phyloP scores from a whole-genome alignment of 2,329 filamentous ascomycete species.

The Boeremia exigua region DNA sequence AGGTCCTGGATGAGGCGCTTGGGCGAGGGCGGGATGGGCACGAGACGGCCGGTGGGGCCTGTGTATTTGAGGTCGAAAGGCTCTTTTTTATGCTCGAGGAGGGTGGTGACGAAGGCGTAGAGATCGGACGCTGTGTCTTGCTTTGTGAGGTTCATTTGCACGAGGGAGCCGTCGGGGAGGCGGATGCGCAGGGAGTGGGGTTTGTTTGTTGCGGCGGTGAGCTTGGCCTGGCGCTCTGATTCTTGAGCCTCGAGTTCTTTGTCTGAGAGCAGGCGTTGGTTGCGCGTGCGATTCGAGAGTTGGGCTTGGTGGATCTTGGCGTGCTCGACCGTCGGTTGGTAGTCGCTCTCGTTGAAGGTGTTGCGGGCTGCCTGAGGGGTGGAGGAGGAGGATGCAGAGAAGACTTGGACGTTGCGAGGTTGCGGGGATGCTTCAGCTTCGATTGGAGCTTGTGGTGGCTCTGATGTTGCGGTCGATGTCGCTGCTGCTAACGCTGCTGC shows the following conservation, averaged over 20 bases:
- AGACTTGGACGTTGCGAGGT: conserved; percentile 69
- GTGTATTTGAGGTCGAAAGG: conserved; percentile 75
- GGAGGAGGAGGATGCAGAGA: conserved; percentile 74
- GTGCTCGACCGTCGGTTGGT: conserved; percentile 75
- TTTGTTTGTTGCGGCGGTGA: conserved; percentile 65
- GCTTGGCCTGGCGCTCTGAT: conserved; percentile 67
- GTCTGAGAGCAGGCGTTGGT: conserved; percentile 81
- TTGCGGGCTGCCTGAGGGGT: conserved; percentile 77
- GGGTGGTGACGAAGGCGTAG: conserved; percentile 74
- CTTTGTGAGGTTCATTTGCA: conserved; percentile 73
- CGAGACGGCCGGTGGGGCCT: conserved; percentile 58
- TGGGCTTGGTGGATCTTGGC: conserved; percentile 76
- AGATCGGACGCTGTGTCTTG: conserved; percentile 73
- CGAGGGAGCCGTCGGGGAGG: conserved; percentile 83
- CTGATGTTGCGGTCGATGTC: conserved; percentile 26
- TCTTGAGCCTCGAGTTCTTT: conserved; percentile 77
- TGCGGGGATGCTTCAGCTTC: conserved; percentile 18
- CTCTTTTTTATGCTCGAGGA: conserved; percentile 70
- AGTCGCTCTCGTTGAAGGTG: conserved; percentile 74
- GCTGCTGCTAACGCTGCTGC: conserved; percentile 29
- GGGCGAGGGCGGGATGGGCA: conserved; percentile 51
- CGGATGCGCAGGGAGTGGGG: conserved; percentile 79
- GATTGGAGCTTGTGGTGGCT: conserved; percentile 17
- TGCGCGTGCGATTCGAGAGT: conserved; percentile 67
- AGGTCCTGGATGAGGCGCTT: conserved; percentile 74